phyloP scores from a whole-genome alignment of 2,329 filamentous ascomycete genomes.

The Pleochaeta shiraiana region DNA sequence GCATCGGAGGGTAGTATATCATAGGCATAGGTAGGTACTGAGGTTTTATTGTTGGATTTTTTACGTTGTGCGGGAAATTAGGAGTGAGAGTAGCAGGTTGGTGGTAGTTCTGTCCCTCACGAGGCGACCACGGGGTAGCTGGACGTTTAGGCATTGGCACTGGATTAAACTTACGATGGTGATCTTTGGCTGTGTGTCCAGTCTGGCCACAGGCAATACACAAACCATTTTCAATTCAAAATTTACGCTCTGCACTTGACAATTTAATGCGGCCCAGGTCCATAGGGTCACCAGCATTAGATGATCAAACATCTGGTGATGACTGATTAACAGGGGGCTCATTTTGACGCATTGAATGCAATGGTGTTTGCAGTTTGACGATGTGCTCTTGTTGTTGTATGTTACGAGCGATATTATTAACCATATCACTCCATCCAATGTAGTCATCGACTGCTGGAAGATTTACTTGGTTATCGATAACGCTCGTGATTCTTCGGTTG shows the following conservation, averaged over 20 bases:
- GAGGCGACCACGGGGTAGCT: background rate
- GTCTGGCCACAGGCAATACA: background rate
- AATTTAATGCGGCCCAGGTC: background rate
- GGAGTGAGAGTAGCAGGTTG: background rate
- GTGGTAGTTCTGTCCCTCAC: background rate
- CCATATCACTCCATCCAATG: slow-evolving; percentile 2
- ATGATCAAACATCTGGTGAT: background rate
- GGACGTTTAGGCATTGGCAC: background rate
- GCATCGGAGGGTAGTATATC: background rate
- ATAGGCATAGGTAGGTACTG: background rate
- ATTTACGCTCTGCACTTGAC: background rate
- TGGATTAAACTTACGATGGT: background rate
- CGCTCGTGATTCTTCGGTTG: background rate
- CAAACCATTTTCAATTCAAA: background rate
- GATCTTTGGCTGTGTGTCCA: background rate
- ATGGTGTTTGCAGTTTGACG: background rate
- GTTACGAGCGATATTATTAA: background rate
- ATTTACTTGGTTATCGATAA: background rate
- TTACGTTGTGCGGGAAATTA: background rate
- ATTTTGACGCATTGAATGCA: background rate
- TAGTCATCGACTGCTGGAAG: background rate
- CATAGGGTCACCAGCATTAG: background rate
- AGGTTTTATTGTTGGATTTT: background rate
- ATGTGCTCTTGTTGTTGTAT: slow-evolving; percentile 1
- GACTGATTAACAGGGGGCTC: background rate